A percentile compares a stretch with the other conserved stretches of the same genome.
Evolutionary conservation across 2,329 filamentous ascomycete species (phyloP).

Genomic region (Cryphonectria parasitica): DNA sequence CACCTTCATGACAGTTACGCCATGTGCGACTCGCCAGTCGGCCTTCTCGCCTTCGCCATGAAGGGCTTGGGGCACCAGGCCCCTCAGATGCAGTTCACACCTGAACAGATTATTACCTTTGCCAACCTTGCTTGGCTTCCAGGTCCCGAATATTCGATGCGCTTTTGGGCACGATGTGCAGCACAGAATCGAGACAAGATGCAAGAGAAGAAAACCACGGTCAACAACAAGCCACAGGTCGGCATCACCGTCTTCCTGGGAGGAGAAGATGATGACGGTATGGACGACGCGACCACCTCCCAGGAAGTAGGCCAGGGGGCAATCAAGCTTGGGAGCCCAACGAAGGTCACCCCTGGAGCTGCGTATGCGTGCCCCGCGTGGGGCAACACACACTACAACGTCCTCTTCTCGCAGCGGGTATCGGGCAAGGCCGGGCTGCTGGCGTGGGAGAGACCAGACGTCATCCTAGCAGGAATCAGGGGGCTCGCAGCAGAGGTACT

Average conservation of each 20-base stretch:
- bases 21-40: slow-evolving; percentile 64
- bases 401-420: slow-evolving; percentile 47
- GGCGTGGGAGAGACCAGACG: slow-evolving; percentile 53
- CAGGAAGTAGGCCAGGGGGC: slow-evolving; percentile 32
- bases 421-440: slow-evolving; percentile 49
- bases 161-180: slow-evolving; percentile 57
- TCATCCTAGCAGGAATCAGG: slow-evolving; percentile 48
- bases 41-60: slow-evolving; percentile 59
- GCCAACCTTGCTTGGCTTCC: slow-evolving; percentile 68
- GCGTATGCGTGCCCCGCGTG: slow-evolving; percentile 53
- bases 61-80: slow-evolving; percentile 49
- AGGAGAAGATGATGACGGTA: slow-evolving; percentile 39
- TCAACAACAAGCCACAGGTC: slow-evolving; percentile 33
- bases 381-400: slow-evolving; percentile 49
- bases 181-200: slow-evolving; percentile 36
- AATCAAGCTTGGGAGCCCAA: slow-evolving; percentile 27
- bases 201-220: slow-evolving; percentile 9
- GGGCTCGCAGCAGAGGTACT: slow-evolving; percentile 47
- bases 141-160: slow-evolving; percentile 63
- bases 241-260: slow-evolving; percentile 54
- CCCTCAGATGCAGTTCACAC: slow-evolving; percentile 46
- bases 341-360: slow-evolving; percentile 14
- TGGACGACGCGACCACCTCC: slow-evolving; percentile 33
- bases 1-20: slow-evolving; percentile 47
- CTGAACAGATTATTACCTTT: slow-evolving; percentile 61